A percentile compares a stretch with the other conserved stretches of the same genome.
Evolutionary conservation across 371 early-diverging fungal species (phyloP).

Genomic region (Apophysomyces variabilis): DNA sequence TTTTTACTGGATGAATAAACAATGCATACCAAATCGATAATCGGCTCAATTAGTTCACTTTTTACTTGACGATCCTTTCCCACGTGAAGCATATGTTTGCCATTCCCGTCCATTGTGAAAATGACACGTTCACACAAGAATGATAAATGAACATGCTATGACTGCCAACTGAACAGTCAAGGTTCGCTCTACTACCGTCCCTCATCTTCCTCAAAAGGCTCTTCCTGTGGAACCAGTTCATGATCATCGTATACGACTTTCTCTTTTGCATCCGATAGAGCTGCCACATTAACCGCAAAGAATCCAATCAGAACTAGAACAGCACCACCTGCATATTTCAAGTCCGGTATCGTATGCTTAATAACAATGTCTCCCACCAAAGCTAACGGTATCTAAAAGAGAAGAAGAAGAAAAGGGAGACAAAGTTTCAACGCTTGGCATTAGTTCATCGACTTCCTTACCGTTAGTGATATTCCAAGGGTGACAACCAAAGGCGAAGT

Average conservation of each 20-base stretch:
- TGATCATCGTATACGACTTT: neutral
- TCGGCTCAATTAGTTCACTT: neutral
- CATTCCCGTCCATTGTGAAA: no score
- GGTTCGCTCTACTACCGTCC: neutral
- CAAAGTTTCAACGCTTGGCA: no score
- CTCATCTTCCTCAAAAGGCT: neutral
- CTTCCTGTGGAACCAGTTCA: neutral
- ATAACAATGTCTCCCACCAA: conserved; percentile 70
- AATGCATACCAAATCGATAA: no score
- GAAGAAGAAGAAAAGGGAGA: no score
- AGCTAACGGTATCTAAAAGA: conserved; percentile 65
- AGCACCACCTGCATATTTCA: conserved; percentile 66
- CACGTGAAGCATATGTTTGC: no score
- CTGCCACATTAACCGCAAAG: conserved; percentile 56
- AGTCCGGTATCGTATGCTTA: conserved; percentile 58
- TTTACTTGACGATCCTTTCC: no score
- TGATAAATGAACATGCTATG: no score
- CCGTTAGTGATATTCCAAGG: conserved; percentile 73
- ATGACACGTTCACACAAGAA: no score
- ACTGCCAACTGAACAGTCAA: neutral
- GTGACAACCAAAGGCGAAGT: conserved; percentile 81
- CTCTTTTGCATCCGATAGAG: conserved; percentile 31
- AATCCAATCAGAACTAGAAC: conserved; percentile 67
- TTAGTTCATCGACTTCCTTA: conserved; percentile 4
- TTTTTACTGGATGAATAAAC: neutral